Percentiles rank a stretch among this genome's conserved stretches.
These are phyloP conservation scores for Dactylonectria macrodidyma DNA, from an alignment of 2,329 filamentous ascomycete species.

Conservation along the genomic window DNA sequence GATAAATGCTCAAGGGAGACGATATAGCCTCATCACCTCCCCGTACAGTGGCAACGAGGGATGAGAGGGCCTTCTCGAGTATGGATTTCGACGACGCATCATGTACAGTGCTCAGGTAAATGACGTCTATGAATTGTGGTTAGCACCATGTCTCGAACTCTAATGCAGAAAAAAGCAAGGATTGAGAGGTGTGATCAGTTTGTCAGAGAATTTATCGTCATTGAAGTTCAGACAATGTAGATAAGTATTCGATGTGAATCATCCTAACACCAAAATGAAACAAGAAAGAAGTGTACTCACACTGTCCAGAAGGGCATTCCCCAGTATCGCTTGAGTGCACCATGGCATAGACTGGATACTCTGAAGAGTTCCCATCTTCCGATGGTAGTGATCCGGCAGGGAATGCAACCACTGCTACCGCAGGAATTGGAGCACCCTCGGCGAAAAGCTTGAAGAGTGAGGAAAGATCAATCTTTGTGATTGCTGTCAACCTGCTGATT, in stretches of 20 bases:
- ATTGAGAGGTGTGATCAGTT: conserved; percentile 75
- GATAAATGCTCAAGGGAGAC: conserved; percentile 61
- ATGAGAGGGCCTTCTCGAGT: conserved; percentile 59
- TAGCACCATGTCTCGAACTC: conserved; percentile 48
- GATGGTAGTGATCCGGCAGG: conserved; percentile 65
- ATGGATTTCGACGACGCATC: conserved; percentile 52
- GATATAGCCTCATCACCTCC: conserved; percentile 42
- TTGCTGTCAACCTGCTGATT: conserved; percentile 74
- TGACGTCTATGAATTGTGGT: conserved; percentile 49
- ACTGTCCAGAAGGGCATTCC: conserved; percentile 89
- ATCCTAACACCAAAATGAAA: conserved; percentile 77
- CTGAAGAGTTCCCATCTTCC: conserved; percentile 51
- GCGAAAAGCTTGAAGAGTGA: conserved; percentile 78
- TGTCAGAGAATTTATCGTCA: conserved; percentile 94
- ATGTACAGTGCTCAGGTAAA: conserved; percentile 57
- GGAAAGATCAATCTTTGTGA: conserved; percentile 77
- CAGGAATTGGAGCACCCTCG: conserved; percentile 83
- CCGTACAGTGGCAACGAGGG: conserved; percentile 55
- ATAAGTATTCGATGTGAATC: conserved; percentile 96
- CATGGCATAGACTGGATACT: conserved; percentile 70
- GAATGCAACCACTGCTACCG: conserved; percentile 79
- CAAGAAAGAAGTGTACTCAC: conserved; percentile 73
- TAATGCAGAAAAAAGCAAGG: conserved; percentile 26
- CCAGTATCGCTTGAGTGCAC: conserved; percentile 92
- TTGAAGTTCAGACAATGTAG: conserved; percentile 99